These are phyloP conservation scores for Capronia coronata DNA, from an alignment of 2,329 filamentous ascomycete genomes.

Conservation along the genomic window DNA sequence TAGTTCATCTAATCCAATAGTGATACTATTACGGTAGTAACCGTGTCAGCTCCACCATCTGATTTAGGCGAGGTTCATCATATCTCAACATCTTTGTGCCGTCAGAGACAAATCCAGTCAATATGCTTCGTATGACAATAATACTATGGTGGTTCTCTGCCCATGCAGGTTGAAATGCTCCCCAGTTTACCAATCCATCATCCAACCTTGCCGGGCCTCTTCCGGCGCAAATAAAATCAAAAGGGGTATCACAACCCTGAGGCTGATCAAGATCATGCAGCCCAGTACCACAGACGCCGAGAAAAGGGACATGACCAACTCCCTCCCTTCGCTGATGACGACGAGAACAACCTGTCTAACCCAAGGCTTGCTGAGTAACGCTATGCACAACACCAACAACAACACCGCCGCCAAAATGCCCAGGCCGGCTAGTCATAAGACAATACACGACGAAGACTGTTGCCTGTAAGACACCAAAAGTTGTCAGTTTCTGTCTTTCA, in stretches of 20 bases:
- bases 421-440: slow-evolving; percentile 38
- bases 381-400: slow-evolving; percentile 13
- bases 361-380: slow-evolving; percentile 6
- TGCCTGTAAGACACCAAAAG: slow-evolving; percentile 22
- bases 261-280: slow-evolving; percentile 13
- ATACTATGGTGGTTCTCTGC: too few relatives aligned
- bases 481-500: slow-evolving; percentile 25
- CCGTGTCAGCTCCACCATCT: too few relatives aligned
- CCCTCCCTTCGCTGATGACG: slow-evolving; percentile 7
- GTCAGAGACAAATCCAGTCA: too few relatives aligned
- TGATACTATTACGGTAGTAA: too few relatives aligned
- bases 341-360: slow-evolving; percentile 14
- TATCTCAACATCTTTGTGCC: too few relatives aligned
- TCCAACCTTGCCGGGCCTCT: neutral
- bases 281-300: slow-evolving; percentile 60
- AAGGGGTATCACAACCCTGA: slow-evolving; percentile 7
- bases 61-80: too few relatives aligned
- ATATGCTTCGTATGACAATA: too few relatives aligned
- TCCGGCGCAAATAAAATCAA: neutral
- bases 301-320: slow-evolving; percentile 49
- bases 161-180: neutral
- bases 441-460: slow-evolving; percentile 33
- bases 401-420: slow-evolving; percentile 6
- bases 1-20: too few relatives aligned
- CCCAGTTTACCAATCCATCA: neutral